These are phyloP conservation scores for Aspergillus sp. DNA, from an alignment of 2,329 filamentous ascomycete genomes.

Conservation along the genomic window DNA sequence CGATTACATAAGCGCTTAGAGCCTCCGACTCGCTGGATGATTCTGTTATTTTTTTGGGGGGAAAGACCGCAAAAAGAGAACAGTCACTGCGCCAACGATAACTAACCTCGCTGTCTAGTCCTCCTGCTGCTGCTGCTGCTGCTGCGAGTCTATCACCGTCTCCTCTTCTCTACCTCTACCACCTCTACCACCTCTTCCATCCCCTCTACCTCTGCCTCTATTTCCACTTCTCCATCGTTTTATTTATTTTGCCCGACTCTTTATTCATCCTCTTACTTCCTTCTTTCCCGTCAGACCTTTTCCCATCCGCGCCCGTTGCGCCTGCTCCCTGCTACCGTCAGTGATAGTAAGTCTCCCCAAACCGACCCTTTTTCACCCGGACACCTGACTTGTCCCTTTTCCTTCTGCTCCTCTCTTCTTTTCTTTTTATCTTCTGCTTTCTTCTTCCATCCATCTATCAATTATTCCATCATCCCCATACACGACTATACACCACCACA, in stretches of 20 bases:
- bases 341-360: constrained; percentile 9
- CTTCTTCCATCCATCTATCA: background rate
- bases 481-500: constrained; percentile 2
- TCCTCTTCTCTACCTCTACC: constrained; percentile 5
- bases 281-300: constrained; percentile 11
- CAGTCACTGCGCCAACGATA: constrained; percentile 5
- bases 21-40: background rate
- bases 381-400: constrained; percentile 27
- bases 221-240: constrained; percentile 13
- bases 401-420: constrained; percentile 5
- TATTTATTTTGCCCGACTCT: constrained; percentile 6
- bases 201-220: constrained; percentile 16
- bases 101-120: constrained; percentile 4
- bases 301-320: constrained; percentile 22
- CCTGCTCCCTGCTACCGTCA: constrained; percentile 21
- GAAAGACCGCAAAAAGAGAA: background rate
- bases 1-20: background rate
- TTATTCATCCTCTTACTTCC: background rate
- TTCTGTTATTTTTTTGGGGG: too few species aligned
- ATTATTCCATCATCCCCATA: background rate
- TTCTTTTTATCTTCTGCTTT: constrained; percentile 1
- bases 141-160: background rate
- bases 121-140: too few species aligned
- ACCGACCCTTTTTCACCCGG: constrained; percentile 21
- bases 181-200: constrained; percentile 12